A percentile compares a stretch with the other conserved stretches of the same genome.
These are phyloP conservation scores for Carex cristatella DNA, from an alignment of 176 grass and related monocot genomes.

Conservation along the genomic window DNA sequence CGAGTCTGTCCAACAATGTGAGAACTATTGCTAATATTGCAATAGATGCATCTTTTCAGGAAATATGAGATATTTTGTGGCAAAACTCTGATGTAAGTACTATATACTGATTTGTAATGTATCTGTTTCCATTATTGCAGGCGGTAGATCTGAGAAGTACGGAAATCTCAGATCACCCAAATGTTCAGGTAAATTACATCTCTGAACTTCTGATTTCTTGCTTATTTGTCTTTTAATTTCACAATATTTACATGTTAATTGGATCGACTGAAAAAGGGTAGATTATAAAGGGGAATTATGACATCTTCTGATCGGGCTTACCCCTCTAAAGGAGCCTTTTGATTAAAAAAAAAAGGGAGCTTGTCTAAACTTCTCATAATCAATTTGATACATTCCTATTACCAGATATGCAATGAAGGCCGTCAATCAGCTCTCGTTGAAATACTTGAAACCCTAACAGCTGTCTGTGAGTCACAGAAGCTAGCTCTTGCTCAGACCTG, in stretches of 20 bases:
- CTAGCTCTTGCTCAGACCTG: slow-evolving; percentile 91
- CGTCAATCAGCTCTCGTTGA: slow-evolving; percentile 82
- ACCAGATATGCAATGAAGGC: slow-evolving; percentile 93
- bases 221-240: neutral
- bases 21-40: neutral
- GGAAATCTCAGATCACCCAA: slow-evolving; percentile 66
- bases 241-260: neutral
- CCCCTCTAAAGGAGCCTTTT: no score
- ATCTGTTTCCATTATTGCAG: slow-evolving; percentile 40
- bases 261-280: neutral
- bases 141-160: slow-evolving; percentile 92
- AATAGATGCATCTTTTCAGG: neutral
- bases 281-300: neutral
- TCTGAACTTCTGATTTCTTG: neutral
- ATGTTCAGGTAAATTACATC: slow-evolving; percentile 54
- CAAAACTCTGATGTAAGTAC: neutral
- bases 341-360: no score
- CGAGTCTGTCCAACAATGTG: neutral
- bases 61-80: neutral
- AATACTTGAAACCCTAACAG: slow-evolving; percentile 75
- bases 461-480: slow-evolving; percentile 76
- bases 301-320: no score
- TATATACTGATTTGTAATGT: neutral
- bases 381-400: slow-evolving; percentile 7
- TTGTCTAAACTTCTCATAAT: slow-evolving; percentile 27